Percentiles rank a stretch among this genome's conserved stretches.
phyloP scores from a whole-genome alignment of 495 filamentous ascomycete species.

The Penicillium canescens region DNA sequence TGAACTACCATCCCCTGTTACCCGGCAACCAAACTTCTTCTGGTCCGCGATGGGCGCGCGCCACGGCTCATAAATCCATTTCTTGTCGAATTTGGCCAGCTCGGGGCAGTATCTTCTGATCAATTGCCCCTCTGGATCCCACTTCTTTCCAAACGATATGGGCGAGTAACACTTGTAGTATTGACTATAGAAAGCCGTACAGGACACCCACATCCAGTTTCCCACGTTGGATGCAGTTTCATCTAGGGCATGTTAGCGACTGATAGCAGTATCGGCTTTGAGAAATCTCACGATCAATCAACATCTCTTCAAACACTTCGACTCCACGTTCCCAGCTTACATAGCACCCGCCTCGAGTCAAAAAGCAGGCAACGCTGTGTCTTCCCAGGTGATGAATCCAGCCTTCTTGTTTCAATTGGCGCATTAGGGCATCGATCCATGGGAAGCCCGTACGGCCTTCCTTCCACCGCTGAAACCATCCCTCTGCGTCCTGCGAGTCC shows the following conservation, averaged over 20 bases:
- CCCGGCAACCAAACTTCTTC: slow-evolving; percentile 55
- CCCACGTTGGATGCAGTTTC: slow-evolving; percentile 68
- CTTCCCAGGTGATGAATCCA: slow-evolving; percentile 77
- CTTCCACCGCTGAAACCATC: slow-evolving; percentile 66
- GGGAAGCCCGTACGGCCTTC: slow-evolving; percentile 67
- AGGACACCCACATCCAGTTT: slow-evolving; percentile 77
- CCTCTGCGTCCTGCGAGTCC: slow-evolving; percentile 55
- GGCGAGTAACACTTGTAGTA: slow-evolving; percentile 69
- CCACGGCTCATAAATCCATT: slow-evolving; percentile 76
- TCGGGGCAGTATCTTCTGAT: slow-evolving; percentile 64
- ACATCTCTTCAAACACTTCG: slow-evolving; percentile 70
- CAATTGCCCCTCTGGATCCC: slow-evolving; percentile 62
- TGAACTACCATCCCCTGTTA: slow-evolving; percentile 52
- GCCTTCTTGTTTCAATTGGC: slow-evolving; percentile 64
- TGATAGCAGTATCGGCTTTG: not conserved
- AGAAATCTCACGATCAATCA: slow-evolving; percentile 55
- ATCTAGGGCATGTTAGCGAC: slow-evolving; percentile 28
- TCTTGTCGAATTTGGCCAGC: slow-evolving; percentile 55
- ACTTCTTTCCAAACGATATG: slow-evolving; percentile 65
- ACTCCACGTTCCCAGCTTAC: slow-evolving; percentile 73
- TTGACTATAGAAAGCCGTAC: slow-evolving; percentile 66
- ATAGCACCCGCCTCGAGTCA: slow-evolving; percentile 72
- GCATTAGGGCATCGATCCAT: slow-evolving; percentile 75
- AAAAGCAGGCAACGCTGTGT: slow-evolving; percentile 71
- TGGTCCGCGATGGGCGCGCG: slow-evolving; percentile 62